Percentiles rank a stretch among this genome's conserved stretches.
These are phyloP conservation scores for Dipteronia sinensis DNA, from an alignment of 345 rosid genomes.

Conservation along the genomic window DNA sequence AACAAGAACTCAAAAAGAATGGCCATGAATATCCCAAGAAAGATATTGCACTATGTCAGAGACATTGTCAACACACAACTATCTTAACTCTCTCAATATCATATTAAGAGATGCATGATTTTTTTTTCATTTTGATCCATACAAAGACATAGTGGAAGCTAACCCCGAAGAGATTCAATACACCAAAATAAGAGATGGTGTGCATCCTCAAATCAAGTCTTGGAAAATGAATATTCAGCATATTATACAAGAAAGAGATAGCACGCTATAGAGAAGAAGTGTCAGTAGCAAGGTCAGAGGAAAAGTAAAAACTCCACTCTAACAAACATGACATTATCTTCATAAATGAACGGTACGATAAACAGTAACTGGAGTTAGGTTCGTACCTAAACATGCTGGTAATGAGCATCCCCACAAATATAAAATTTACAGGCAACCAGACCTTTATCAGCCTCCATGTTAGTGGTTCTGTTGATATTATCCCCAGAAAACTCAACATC, in stretches of 20 bases:
- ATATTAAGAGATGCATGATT: not conserved
- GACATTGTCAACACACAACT: not conserved
- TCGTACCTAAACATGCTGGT: slow-evolving; percentile 99
- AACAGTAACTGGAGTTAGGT: slow-evolving; percentile 3
- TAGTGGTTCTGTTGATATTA: slow-evolving; percentile 84
- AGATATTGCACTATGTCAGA: not conserved
- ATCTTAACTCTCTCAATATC: not conserved
- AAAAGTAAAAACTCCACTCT: slow-evolving; percentile 5
- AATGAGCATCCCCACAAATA: slow-evolving; percentile 97
- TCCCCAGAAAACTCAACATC: slow-evolving; percentile 61
- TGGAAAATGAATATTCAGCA: not conserved
- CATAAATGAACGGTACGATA: slow-evolving; percentile 6
- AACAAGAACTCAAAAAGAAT: not conserved
- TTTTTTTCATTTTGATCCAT: not conserved
- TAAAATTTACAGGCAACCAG: slow-evolving; percentile 94
- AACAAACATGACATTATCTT: not conserved
- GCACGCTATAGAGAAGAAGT: not conserved
- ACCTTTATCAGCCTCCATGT: slow-evolving; percentile 82
- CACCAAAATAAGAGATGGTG: not conserved
- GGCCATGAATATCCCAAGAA: not conserved
- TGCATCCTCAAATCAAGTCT: not conserved
- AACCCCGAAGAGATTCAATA: not conserved
- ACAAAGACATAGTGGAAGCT: not conserved
- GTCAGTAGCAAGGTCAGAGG: not conserved
- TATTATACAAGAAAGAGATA: not conserved